These are phyloP conservation scores for Cladophialophora bantiana DNA, from an alignment of 2,329 filamentous ascomycete genomes.

Conservation along the genomic window DNA sequence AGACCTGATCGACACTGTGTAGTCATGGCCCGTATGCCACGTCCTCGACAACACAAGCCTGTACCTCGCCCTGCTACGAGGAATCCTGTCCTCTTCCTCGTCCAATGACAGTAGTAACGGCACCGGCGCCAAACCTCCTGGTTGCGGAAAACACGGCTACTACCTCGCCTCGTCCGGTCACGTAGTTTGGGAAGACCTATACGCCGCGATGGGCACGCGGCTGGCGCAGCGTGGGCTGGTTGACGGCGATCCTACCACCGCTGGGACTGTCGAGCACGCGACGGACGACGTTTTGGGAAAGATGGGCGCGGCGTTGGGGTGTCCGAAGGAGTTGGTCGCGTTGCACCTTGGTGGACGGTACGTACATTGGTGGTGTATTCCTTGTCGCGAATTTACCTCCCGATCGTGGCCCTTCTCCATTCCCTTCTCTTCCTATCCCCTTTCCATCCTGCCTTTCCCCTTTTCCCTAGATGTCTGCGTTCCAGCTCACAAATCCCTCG, in stretches of 20 bases:
- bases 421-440: not conserved
- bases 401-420: too few species aligned
- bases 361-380: constrained; percentile 44
- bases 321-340: constrained; percentile 47
- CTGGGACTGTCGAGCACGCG: constrained; percentile 43
- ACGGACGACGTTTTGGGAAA: constrained; percentile 44
- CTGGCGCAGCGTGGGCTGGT: constrained; percentile 53
- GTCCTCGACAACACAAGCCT: constrained; percentile 56
- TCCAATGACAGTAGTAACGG: not conserved
- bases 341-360: constrained; percentile 55
- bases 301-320: constrained; percentile 53
- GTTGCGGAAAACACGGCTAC: constrained; percentile 55
- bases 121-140: constrained; percentile 44
- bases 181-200: constrained; percentile 61
- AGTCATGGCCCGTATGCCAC: constrained; percentile 63
- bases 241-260: constrained; percentile 42
- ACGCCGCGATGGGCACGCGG: constrained; percentile 53
- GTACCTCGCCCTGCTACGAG: constrained; percentile 56
- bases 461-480: not conserved
- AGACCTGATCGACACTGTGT: too few species aligned
- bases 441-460: not conserved
- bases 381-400: not conserved
- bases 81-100: constrained; percentile 47
- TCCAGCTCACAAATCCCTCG: constrained; percentile 2
- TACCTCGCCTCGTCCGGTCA: constrained; percentile 60